A percentile compares a stretch with the other conserved stretches of the same genome.
Conservation (phyloP, 768 basidiomycete genomes). For the Serpula lacrymans region DNA sequence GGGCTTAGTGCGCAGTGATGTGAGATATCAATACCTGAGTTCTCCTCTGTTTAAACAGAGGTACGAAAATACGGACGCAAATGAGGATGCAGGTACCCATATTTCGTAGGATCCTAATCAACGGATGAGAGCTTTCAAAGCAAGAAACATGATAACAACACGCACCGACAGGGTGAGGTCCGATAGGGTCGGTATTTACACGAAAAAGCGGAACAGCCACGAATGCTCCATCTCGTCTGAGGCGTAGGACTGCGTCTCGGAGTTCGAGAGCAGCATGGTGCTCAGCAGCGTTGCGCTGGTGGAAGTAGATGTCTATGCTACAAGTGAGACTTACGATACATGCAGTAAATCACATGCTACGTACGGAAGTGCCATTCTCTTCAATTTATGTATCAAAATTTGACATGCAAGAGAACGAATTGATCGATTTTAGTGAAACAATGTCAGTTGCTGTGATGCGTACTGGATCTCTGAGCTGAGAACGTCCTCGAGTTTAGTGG, state of each 20-base stretch:
- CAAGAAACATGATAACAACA: background rate
- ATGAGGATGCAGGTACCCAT: constrained; percentile 75
- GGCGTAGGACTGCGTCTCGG: constrained; percentile 65
- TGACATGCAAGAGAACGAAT: background rate
- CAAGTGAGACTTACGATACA: constrained; percentile 1
- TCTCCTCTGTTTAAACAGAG: constrained; percentile 63
- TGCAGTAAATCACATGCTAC: constrained; percentile 16
- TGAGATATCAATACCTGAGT: constrained; percentile 48
- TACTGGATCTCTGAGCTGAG: constrained; percentile 63
- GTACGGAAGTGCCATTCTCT: constrained; percentile 83
- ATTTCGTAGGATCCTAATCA: constrained; percentile 72
- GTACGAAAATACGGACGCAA: constrained; percentile 74
- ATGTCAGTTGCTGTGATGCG: constrained; percentile 4
- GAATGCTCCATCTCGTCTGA: constrained; percentile 74
- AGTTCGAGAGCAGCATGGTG: constrained; percentile 64
- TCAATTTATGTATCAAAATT: constrained; percentile 2
- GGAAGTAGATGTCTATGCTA: constrained; percentile 81
- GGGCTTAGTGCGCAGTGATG: background rate
- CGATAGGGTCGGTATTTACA: constrained; percentile 65
- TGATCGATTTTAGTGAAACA: background rate
- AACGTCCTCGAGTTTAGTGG: constrained; percentile 54
- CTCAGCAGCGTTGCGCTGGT: constrained; percentile 59
- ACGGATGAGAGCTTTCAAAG: background rate
- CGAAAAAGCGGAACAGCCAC: constrained; percentile 74
- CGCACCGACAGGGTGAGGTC: constrained; percentile 76